Conservation (phyloP, 345 rosid species). For the Syzygium aqueum region DNA sequence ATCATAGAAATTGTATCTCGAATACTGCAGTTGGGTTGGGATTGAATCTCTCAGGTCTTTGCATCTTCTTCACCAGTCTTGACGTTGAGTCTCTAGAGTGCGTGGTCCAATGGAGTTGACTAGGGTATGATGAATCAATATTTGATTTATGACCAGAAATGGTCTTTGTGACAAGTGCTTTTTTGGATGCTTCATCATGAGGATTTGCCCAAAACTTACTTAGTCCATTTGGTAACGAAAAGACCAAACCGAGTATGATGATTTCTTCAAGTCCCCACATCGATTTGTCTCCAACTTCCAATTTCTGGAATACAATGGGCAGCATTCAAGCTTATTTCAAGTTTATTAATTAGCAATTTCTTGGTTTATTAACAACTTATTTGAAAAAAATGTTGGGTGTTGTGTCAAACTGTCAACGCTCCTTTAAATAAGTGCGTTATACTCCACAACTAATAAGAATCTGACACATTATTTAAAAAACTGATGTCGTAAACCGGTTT, state of each 20-base stretch:
- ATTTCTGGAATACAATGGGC: neutral
- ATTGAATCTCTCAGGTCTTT: neutral
- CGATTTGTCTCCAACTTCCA: neutral
- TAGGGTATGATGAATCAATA: neutral
- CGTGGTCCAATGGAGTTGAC: neutral
- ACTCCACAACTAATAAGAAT: too few species aligned
- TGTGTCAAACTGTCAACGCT: neutral
- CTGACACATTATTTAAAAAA: neutral
- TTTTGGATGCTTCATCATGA: neutral
- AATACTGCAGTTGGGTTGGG: neutral
- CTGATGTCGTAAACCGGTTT: neutral
- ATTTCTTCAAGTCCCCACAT: neutral
- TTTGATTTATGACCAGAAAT: neutral
- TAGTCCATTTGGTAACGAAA: neutral
- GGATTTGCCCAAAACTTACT: neutral
- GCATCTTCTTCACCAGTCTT: neutral
- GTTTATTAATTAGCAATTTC: neutral
- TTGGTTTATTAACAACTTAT: neutral
- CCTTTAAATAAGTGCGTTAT: neutral
- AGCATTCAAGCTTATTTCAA: neutral
- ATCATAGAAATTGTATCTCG: neutral
- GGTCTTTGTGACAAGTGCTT: neutral
- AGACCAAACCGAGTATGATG: neutral
- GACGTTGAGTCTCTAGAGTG: neutral
- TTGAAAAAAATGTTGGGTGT: neutral